Base-by-base conservation (phyloP, 345 rosid genomes). In the Ceriops tagal region DNA sequence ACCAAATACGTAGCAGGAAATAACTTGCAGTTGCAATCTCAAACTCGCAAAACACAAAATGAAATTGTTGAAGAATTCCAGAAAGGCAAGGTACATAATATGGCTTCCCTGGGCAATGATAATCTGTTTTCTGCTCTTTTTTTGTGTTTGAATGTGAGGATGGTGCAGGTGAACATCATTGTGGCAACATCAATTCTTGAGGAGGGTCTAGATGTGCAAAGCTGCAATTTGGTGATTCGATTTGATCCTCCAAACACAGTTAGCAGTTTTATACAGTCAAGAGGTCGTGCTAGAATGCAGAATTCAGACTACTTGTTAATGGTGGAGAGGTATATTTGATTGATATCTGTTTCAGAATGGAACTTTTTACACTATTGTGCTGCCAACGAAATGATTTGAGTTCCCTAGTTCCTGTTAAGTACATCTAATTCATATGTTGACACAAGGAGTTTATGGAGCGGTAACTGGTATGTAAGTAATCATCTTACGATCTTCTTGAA, bases 191-290 rank as follows among this genome's bases (percentile, higher is more conserved):
- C 99, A 51, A 90, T 95, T 70, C 89, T 95, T 53, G 99, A 95
- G 79, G 99, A 92, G 71, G 99, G 99, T 61, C 78, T 95, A 66
- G 99, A 95, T 79, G 89, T 95, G 58, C 99, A 87, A 72, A 82
- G 86, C 71, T 95, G 99, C 85, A 92, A 95, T 77, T 68, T 88
- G 69, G 96, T 95, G 60, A 73, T 95, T 52, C 85, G 89, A 82
- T 95, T 95, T 67, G 99, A 95, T 68, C 99, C 97, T 21, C 74
- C 89, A 9, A 49, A 82, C 67, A 92, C 89, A 11, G 83, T 90
- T 68, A 84, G 92, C 78, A 95, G 99, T 79, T 95, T 88, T 75
- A 95, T 95, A 68, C 99, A 95, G 81, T 92, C 99, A n/a, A 85
- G 95, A 28, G 99, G 99, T 66, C 96, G 97, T 72, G 99, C 99